phyloP scores from a whole-genome alignment of 2,329 filamentous ascomycete genomes.

The Cladosporium sp. region DNA sequence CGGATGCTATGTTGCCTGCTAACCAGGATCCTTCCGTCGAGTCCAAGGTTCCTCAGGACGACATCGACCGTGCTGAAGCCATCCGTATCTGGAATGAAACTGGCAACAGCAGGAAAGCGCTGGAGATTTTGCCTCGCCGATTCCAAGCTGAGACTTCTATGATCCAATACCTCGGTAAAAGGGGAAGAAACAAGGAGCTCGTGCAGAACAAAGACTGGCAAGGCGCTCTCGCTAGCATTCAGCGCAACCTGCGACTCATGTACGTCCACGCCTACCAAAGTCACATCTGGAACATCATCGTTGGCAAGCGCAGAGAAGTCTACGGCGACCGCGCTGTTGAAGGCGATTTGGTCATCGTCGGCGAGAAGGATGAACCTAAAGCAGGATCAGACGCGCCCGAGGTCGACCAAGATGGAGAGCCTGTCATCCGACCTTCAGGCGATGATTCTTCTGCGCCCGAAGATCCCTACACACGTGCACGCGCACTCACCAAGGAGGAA shows the following conservation, averaged over 20 bases:
- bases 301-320: conserved; percentile 74
- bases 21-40: conserved; percentile 44
- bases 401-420: conserved; percentile 63
- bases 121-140: conserved; percentile 64
- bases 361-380: conserved; percentile 53
- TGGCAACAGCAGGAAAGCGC: conserved; percentile 45
- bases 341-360: conserved; percentile 78
- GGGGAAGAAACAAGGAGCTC: conserved; percentile 48
- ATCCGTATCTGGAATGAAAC: conserved; percentile 71
- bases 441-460: conserved; percentile 57
- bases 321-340: conserved; percentile 73
- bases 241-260: conserved; percentile 82
- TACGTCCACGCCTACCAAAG: conserved; percentile 98
- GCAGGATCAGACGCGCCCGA: conserved; percentile 37
- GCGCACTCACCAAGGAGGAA: conserved; percentile 74
- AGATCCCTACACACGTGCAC: conserved; percentile 67
- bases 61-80: conserved; percentile 74
- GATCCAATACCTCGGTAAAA: conserved; percentile 69
- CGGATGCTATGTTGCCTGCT: conserved; percentile 60
- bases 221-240: conserved; percentile 78
- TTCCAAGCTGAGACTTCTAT: conserved; percentile 79
- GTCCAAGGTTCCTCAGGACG: conserved; percentile 67
- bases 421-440: conserved; percentile 61
- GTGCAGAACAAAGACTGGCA: conserved; percentile 67
- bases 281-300: conserved; percentile 86